A percentile compares a stretch with the other conserved stretches of the same genome.
Evolutionary conservation across 78 protist species (phyloP).

Genomic region (Mastigamoeba balamuthi): DNA sequence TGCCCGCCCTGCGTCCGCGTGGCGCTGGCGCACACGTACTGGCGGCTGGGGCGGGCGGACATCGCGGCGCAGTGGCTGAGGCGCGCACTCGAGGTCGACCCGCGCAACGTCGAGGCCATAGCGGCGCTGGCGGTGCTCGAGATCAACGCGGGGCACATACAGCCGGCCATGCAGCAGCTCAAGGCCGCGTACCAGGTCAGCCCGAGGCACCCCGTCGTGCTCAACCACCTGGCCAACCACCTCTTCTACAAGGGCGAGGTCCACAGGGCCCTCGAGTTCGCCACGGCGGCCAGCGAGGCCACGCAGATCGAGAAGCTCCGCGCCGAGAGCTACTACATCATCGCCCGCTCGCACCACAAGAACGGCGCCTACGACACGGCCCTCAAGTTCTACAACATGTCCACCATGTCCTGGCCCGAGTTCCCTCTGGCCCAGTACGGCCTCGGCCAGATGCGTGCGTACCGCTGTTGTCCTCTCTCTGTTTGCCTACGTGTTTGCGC

Average conservation of each 20-base stretch:
- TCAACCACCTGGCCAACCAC: conserved; percentile 50
- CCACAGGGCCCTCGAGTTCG: conserved; percentile 10
- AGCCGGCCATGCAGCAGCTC: neutral
- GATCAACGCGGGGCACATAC: neutral
- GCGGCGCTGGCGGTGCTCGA: conserved; percentile 11
- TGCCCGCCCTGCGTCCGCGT: too few relatives aligned
- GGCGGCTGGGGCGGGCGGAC: too few relatives aligned
- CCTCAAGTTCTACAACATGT: conserved; percentile 12
- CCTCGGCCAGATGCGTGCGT: conserved; percentile 37
- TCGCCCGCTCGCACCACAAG: conserved; percentile 25
- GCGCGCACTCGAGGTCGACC: conserved; percentile 40
- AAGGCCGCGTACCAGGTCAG: neutral
- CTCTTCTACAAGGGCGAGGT: conserved; percentile 28
- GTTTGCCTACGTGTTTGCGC: too few relatives aligned
- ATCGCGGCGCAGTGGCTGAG: too few relatives aligned
- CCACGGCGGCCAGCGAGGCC: neutral
- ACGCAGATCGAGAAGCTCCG: conserved; percentile 8
- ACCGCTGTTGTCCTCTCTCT: neutral
- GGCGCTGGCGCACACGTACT: too few relatives aligned
- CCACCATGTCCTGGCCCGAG: conserved; percentile 2
- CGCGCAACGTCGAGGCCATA: conserved; percentile 36
- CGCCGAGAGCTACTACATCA: conserved; percentile 12
- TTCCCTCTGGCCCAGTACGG: conserved; percentile 37
- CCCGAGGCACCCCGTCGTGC: conserved; percentile 21
- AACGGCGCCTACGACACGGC: conserved; percentile 25